phyloP scores from a whole-genome alignment of 306 rosid species.

The Psophocarpus tetragonolobus region DNA sequence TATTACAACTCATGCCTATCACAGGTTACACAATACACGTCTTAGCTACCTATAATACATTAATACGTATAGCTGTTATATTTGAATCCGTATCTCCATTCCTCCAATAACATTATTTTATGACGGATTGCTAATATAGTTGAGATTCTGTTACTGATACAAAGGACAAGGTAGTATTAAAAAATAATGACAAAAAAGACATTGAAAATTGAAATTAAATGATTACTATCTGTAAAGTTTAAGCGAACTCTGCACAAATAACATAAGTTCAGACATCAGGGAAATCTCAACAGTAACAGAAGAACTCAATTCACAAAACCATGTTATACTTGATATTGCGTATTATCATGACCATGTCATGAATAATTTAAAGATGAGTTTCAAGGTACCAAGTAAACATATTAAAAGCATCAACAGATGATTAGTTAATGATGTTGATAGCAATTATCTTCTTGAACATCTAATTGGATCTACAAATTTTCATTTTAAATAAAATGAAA shows the following conservation, averaged over 20 bases:
- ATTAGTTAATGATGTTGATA: slow-evolving; percentile 7
- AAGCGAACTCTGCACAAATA: background rate
- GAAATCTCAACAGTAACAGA: background rate
- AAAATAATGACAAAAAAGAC: background rate
- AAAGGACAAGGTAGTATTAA: background rate
- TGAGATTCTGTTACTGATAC: background rate
- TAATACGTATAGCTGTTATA: background rate
- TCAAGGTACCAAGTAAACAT: background rate
- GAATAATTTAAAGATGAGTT: background rate
- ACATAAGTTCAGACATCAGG: background rate
- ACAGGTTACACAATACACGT: background rate
- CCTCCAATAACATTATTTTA: background rate
- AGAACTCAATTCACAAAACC: background rate
- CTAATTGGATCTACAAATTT: slow-evolving; percentile 26
- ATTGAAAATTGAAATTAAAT: background rate
- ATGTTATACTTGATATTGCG: background rate
- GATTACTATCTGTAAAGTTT: background rate
- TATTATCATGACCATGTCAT: background rate
- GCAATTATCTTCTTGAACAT: slow-evolving; percentile 17
- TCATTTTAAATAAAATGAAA: background rate
- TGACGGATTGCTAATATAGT: background rate
- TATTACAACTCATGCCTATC: background rate
- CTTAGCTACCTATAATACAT: background rate
- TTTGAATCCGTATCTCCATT: background rate
- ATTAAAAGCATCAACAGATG: slow-evolving; percentile 4